phyloP scores from a whole-genome alignment of 257 asterid genomes.

The Sherardia arvensis region DNA sequence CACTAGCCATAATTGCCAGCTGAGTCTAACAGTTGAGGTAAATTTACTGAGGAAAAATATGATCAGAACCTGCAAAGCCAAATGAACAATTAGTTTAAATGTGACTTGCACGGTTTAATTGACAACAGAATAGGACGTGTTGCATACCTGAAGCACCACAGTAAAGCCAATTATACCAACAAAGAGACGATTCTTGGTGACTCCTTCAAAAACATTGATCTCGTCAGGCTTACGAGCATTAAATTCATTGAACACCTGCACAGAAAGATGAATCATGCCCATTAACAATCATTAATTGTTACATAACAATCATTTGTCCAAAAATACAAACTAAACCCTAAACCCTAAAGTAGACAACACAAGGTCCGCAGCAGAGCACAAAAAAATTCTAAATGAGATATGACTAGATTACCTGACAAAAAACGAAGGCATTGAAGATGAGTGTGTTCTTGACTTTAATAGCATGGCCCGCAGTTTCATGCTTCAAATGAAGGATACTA shows the following conservation, averaged over 20 bases:
- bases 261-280: neutral
- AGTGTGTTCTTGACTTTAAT: slow-evolving; percentile 66
- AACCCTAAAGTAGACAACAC: neutral
- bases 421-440: slow-evolving; percentile 82
- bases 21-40: slow-evolving; percentile 54
- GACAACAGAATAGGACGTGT: neutral
- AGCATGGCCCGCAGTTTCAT: slow-evolving; percentile 37
- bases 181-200: slow-evolving; percentile 65
- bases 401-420: slow-evolving; percentile 88
- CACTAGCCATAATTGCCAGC: slow-evolving; percentile 89
- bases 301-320: too few relatives aligned
- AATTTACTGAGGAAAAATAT: slow-evolving; percentile 83
- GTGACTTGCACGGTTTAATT: neutral
- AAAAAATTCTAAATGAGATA: too few relatives aligned
- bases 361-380: too few relatives aligned
- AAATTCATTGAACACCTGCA: slow-evolving; percentile 76
- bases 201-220: slow-evolving; percentile 71
- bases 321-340: too few relatives aligned
- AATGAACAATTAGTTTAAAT: neutral
- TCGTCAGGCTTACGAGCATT: slow-evolving; percentile 94
- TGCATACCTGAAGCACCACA: slow-evolving; percentile 68
- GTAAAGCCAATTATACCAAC: slow-evolving; percentile 61
- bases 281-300: too few relatives aligned
- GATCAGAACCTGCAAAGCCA: slow-evolving; percentile 48
- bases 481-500: slow-evolving; percentile 46